phyloP scores from a whole-genome alignment of 495 filamentous ascomycete genomes.

The Neurospora sp. region DNA sequence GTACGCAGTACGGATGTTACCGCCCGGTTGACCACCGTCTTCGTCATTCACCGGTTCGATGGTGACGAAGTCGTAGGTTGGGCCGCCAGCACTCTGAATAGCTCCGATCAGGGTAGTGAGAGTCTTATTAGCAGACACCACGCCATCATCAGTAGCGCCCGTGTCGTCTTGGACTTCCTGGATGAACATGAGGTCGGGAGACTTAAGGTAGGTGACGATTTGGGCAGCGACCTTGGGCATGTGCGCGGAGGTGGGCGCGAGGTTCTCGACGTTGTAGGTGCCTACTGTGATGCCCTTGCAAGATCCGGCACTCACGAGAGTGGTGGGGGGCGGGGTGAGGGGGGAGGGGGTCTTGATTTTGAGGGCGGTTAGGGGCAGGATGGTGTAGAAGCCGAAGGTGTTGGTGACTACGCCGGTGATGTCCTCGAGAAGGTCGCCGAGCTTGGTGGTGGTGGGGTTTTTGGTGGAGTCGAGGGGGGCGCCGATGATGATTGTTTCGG shows the following conservation, averaged over 20 bases:
- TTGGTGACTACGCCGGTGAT: constrained; percentile 50
- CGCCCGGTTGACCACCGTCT: constrained; percentile 49
- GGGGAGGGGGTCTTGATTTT: constrained; percentile 25
- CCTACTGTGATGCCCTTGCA: constrained; percentile 45
- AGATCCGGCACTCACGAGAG: constrained; percentile 28
- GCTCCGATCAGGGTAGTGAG: constrained; percentile 33
- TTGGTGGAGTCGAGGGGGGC: constrained; percentile 46
- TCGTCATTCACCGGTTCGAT: constrained; percentile 37
- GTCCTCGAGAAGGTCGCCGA: constrained; percentile 45
- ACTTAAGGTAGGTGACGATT: constrained; percentile 41
- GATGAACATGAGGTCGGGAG: constrained; percentile 45
- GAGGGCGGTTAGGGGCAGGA: constrained; percentile 45
- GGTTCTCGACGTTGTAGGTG: constrained; percentile 53
- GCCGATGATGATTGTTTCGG: constrained; percentile 50
- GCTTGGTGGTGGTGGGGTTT: constrained; percentile 41
- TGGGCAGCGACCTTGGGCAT: constrained; percentile 40
- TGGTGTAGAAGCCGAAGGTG: constrained; percentile 48
- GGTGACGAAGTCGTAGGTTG: constrained; percentile 36
- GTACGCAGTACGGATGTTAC: constrained; percentile 56
- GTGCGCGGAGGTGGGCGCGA: constrained; percentile 35
- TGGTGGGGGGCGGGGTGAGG: constrained; percentile 28
- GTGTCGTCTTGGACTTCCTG: constrained; percentile 54
- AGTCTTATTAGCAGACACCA: constrained; percentile 35
- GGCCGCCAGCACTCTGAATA: constrained; percentile 27
- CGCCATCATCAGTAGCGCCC: constrained; percentile 41